Base-by-base conservation (phyloP, 441 rosid genomes). In the Corymbia citriodora region DNA sequence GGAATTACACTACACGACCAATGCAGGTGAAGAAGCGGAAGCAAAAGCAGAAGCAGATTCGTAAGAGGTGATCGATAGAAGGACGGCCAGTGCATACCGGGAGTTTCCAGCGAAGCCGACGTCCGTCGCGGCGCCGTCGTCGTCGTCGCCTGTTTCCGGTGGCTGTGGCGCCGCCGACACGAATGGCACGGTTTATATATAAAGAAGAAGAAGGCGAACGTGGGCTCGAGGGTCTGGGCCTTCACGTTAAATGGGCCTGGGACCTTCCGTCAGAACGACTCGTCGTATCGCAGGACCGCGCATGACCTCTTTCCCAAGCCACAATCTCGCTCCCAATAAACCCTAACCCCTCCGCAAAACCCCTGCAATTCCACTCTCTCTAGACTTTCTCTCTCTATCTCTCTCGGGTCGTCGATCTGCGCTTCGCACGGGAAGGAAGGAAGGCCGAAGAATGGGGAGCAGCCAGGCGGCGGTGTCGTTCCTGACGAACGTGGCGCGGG, bases 401-500 rank as follows among this genome's bases (percentile, higher is more conserved):
- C 90, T 15, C 40, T 6, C 48, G 3, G n/a, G 0, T 45, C 18
- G 85, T 79, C 85, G 52, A 79, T 45, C 85, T 23, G n/a, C 85
- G 52, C 53, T 79, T 45, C 15, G 18, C 33, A 40, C 45, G 2
- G 45, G 48, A 23, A 72, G 27, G 82, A 36, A 72, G 49, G 4
- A 45, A 36, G 49, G 82, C 82, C 6, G n/a, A 9, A 59, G 82
- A 86, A 98, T 98, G 99, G 98, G 96, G 61, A 95, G 97, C 94
- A 95, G 92, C 83, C 99, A 95, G 92, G 96, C 96, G 19, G 96
- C 96, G 48, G 93, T 96, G 31, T 94, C 97, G 53, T 93, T 98
- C 90, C 95, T 97, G 18, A 93, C 94, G 21, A 96, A 93, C 92
- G 19, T 96, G 9, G 97, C 98, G 0, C 94, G 96, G 50, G 96